Evolutionary conservation across 805 yeast species (phyloP), one percentile per base, ranked within the genome.

Genomic region (Myxozyma vanderwaltii): DNA sequence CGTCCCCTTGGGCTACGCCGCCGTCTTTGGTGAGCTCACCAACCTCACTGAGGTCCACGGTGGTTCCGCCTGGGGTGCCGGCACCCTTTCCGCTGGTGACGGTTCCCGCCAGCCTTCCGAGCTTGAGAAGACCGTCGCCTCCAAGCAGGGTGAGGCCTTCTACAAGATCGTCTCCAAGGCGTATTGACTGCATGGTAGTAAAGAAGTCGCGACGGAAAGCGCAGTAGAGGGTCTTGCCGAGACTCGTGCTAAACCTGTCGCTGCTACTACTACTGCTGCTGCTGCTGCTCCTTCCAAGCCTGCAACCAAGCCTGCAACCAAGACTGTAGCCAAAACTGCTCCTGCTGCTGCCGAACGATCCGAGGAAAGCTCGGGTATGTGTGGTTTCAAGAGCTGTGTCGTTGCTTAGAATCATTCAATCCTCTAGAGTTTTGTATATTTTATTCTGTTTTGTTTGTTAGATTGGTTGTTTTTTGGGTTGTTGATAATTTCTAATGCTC

Each of bases 51-150:
- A 86, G 76, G 79, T 81, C 57, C 91, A 86, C 71, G 96, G 95
- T 69, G 86, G 87, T 68, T 82, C 91, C 56, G 82, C 96, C 54
- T 89, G 90, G 87, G 95, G 95, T 75, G 90, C 96, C 45, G 94
- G 92, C 70, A 77, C 88, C 58, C 79, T 81, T 66, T 89, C 96
- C 36, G 92, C 86, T 65, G 76, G 83, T 24, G 90, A 86, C 70
- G 96, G 95, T 67, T 81, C 89, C 43, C 85, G 92, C 78, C 74
- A 72, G 65, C 87, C 91, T 46, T 71, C 83, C 56, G 81, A 76
- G 52, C 74, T 83, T 64, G 96, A 89, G 77, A 77, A 82, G 74
- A 78, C 79, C 66, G 70, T 86, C 63, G 91, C 88, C 55, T 73
- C 72, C 54, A 77, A 76, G 64, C 96, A 89, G 77, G 96, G 95